Evolutionary conservation across 208 protist species (phyloP).

Genomic region (Trypanosoma rangeli): DNA sequence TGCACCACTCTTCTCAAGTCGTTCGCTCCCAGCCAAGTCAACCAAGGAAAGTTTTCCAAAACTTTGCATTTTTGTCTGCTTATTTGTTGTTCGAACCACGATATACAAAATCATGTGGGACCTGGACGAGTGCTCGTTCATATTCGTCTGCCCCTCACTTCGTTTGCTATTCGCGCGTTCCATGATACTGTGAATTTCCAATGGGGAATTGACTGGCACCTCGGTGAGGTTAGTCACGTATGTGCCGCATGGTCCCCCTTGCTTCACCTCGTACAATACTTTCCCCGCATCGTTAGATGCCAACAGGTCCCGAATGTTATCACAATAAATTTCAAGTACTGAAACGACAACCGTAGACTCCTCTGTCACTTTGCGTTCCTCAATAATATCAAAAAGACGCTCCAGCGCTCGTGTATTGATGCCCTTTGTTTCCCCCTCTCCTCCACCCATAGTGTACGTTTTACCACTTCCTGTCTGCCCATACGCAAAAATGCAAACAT

Average conservation of each 20-base stretch:
- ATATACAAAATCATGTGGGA: conserved; percentile 95
- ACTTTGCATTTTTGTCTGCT: conserved; percentile 84
- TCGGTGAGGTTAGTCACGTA: conserved; percentile 91
- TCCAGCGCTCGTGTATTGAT: conserved; percentile 90
- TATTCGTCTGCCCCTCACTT: conserved; percentile 88
- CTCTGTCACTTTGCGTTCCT: conserved; percentile 87
- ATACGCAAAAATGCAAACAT: conserved; percentile 95
- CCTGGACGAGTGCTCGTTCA: conserved; percentile 93
- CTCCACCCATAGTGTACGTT: conserved; percentile 90
- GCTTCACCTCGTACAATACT: conserved; percentile 82
- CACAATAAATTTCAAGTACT: conserved; percentile 92
- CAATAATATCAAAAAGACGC: conserved; percentile 87
- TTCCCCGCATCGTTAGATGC: conserved; percentile 51
- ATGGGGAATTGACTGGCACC: conserved; percentile 54
- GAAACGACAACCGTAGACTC: conserved; percentile 77
- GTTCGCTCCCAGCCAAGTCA: conserved; percentile 93
- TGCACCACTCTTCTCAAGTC: conserved; percentile 86
- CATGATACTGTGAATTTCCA: conserved; percentile 87
- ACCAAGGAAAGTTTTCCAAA: conserved; percentile 94
- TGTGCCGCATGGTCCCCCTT: conserved; percentile 88
- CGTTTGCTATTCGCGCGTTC: conserved; percentile 63
- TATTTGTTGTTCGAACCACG: conserved; percentile 86
- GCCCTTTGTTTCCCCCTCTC: conserved; percentile 67
- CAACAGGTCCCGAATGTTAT: conserved; percentile 89
- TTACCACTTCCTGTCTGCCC: conserved; percentile 93